Percentiles rank a stretch among this genome's conserved stretches.
These are phyloP conservation scores for Globisporangium radiosum DNA, from an alignment of 352 stramenopile genomes.

Conservation along the genomic window DNA sequence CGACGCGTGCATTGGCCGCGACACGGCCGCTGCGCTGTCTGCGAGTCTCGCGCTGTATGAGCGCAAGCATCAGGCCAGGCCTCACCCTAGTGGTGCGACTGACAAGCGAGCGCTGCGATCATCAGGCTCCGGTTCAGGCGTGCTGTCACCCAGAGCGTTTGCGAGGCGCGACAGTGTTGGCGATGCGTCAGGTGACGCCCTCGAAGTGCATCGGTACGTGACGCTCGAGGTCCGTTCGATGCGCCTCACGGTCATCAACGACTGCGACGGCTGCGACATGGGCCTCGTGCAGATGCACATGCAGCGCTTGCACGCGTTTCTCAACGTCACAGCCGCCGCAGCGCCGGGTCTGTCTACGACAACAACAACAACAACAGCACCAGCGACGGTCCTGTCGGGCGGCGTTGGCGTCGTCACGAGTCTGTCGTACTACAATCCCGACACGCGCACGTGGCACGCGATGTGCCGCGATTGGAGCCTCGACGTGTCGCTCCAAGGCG, in stretches of 20 bases:
- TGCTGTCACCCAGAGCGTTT: constrained; percentile 17
- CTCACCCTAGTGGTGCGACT: too few relatives aligned
- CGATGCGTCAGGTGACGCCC: too few relatives aligned
- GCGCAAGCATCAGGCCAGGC: background rate
- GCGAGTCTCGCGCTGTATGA: constrained; percentile 21
- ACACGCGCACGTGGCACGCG: constrained; percentile 74
- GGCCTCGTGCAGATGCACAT: constrained; percentile 70
- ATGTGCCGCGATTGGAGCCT: constrained; percentile 77
- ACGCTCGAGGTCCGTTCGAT: constrained; percentile 66
- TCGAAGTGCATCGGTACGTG: constrained; percentile 72
- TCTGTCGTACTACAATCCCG: constrained; percentile 78
- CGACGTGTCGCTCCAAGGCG: constrained; percentile 58
- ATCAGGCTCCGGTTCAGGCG: background rate
- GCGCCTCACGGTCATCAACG: constrained; percentile 75
- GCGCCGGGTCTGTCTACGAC: constrained; percentile 1
- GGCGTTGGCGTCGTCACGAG: constrained; percentile 54
- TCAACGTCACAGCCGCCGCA: constrained; percentile 59
- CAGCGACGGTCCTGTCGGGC: constrained; percentile 55
- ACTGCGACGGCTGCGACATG: constrained; percentile 85
- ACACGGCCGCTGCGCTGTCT: constrained; percentile 39
- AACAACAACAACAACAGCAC: constrained; percentile 8
- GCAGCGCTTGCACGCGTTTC: constrained; percentile 60
- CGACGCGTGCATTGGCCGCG: constrained; percentile 46
- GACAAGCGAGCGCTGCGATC: too few relatives aligned
- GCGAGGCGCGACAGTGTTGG: background rate